Percentiles rank a stretch among this genome's conserved stretches.
Conservation (phyloP, 1,284 basidiomycete genomes). For the Apiotrichum siamense region DNA sequence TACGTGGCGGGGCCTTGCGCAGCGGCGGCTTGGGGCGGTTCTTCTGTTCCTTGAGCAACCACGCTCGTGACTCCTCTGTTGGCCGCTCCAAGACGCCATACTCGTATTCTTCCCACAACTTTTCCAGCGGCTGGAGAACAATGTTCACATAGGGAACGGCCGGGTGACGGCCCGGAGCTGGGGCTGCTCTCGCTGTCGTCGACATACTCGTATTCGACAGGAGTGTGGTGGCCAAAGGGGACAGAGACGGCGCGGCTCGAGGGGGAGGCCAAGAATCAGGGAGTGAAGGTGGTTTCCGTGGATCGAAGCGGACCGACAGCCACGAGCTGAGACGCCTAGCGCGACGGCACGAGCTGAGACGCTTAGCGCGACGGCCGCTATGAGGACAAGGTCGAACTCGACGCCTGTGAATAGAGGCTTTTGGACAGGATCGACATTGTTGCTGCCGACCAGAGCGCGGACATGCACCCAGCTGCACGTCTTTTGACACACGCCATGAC, state of each 20-base stretch:
- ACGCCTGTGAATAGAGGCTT: too few relatives aligned
- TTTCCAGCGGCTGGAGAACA: not conserved
- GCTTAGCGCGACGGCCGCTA: too few relatives aligned
- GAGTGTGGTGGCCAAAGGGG: not conserved
- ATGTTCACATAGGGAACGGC: not conserved
- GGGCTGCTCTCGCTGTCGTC: not conserved
- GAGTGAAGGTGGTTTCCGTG: too few relatives aligned
- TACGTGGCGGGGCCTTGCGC: not conserved
- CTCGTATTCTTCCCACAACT: not conserved
- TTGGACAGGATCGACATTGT: too few relatives aligned
- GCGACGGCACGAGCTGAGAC: too few relatives aligned
- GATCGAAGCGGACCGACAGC: too few relatives aligned
- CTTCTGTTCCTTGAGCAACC: not conserved
- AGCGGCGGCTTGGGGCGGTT: not conserved
- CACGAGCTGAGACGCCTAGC: too few relatives aligned
- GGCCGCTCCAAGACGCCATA: not conserved
- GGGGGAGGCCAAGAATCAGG: too few relatives aligned
- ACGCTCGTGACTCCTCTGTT: not conserved
- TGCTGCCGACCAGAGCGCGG: too few relatives aligned
- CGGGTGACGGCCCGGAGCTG: not conserved
- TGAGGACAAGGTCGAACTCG: not conserved
- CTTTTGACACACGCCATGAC: too few relatives aligned
- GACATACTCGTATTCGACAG: not conserved
- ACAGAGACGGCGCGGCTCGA: not conserved
- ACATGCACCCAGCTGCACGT: too few relatives aligned